Conservation (phyloP, 2,329 filamentous ascomycete genomes). For the Xylaria sp. region DNA sequence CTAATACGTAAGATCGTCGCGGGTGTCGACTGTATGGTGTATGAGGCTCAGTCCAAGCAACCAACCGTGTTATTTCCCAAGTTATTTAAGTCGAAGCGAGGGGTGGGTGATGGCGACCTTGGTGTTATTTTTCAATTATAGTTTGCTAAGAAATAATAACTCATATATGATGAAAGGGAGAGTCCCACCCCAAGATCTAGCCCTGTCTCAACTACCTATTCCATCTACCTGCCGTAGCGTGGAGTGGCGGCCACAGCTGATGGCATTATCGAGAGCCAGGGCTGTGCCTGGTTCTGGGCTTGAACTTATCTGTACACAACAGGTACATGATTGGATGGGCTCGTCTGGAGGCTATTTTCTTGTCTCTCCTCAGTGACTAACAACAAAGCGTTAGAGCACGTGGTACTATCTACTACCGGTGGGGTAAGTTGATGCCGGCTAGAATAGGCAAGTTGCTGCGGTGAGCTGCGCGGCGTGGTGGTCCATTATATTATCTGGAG, state of each 20-base stretch:
- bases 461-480: conserved; percentile 9
- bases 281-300: neutral
- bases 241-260: conserved; percentile 4
- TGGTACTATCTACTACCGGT: conserved; percentile 14
- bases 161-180: conserved; percentile 15
- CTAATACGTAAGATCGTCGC: conserved; percentile 23
- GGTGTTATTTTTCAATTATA: conserved; percentile 10
- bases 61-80: neutral
- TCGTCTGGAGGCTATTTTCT: neutral
- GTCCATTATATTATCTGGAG: neutral
- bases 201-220: neutral
- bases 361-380: neutral
- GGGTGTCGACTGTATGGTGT: conserved; percentile 1
- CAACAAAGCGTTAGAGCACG: conserved; percentile 19
- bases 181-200: neutral
- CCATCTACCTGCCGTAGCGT: neutral
- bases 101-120: neutral
- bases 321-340: conserved; percentile 21
- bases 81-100: neutral
- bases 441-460: conserved; percentile 10
- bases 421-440: neutral
- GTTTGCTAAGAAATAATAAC: conserved; percentile 25
- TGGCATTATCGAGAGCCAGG: conserved; percentile 3
- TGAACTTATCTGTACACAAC: conserved; percentile 14
- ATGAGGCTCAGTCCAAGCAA: conserved; percentile 8